Evolutionary conservation across 441 rosid species (phyloP).

Genomic region (Daphne laureola): DNA sequence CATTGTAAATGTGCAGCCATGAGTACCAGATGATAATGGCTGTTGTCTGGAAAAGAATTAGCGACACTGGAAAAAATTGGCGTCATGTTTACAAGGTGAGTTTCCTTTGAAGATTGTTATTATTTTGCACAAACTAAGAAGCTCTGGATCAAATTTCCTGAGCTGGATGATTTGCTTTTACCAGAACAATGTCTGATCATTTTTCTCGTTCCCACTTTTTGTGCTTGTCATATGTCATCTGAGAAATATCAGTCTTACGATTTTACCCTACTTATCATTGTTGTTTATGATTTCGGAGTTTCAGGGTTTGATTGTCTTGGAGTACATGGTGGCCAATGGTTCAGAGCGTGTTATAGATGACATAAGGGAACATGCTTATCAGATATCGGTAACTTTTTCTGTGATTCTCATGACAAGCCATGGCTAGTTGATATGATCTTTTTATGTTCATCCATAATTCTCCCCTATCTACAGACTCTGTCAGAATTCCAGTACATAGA

Average conservation of each 20-base stretch:
- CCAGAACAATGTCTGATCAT: too few relatives aligned
- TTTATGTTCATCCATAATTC: slow-evolving; percentile 6
- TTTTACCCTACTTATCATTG: too few relatives aligned
- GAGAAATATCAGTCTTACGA: too few relatives aligned
- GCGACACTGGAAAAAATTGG: slow-evolving; percentile 98
- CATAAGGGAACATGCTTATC: slow-evolving; percentile 84
- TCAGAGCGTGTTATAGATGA: slow-evolving; percentile 96
- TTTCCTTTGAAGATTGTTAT: slow-evolving; percentile 3
- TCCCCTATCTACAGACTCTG: slow-evolving; percentile 52
- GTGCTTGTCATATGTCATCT: too few relatives aligned
- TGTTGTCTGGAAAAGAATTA: slow-evolving; percentile 87
- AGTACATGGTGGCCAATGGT: slow-evolving; percentile 93
- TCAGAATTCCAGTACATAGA: slow-evolving; percentile 90
- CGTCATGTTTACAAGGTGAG: slow-evolving; percentile 96
- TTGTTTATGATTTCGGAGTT: slow-evolving; percentile 11
- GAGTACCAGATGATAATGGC: slow-evolving; percentile 90
- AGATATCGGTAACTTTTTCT: slow-evolving; percentile 62
- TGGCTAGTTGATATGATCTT: neutral
- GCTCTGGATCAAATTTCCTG: too few relatives aligned
- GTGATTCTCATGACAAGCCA: slow-evolving; percentile 9
- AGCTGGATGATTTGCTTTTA: too few relatives aligned
- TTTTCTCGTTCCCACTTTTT: too few relatives aligned
- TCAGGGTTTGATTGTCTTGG: slow-evolving; percentile 93
- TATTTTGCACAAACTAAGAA: too few relatives aligned
- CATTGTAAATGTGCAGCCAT: slow-evolving; percentile 49